Evolutionary conservation across 768 basidiomycete genomes (phyloP), one percentile per base, ranked within the genome.

Genomic region (Dentipellis fragilis): DNA sequence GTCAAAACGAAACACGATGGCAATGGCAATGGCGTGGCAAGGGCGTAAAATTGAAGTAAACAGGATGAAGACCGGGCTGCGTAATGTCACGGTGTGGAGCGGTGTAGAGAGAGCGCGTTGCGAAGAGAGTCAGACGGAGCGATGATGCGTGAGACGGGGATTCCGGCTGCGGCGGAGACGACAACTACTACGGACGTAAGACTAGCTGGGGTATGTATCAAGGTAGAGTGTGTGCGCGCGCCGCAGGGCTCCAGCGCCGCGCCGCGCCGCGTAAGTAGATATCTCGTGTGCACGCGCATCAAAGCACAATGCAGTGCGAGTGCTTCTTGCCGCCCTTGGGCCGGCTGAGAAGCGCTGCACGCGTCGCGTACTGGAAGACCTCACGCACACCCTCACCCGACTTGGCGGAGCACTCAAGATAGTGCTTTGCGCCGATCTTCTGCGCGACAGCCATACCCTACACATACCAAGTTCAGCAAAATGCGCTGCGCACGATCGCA

Each of bases 311-410:
- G 59, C 76, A 78, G n/a, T 52, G 35, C 62, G 64, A 58, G 54
- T 59, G 55, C 72, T 74, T 78, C 68, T 74, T 74, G 66, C 67
- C 52, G 59, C 64, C 58, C 68, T 71, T 76, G 66, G 70, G 65
- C 68, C 80, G 77, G 71, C 70, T 76, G 58, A 93, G 79, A 38
- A 98, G 81, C 23, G 95, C 94, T 42, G 90, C 87, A 60, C 93
- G 85, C 22, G 95, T 97, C 53, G 96, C 96, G 63, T 88, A 89
- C 74, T 98, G 93, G 84, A 99, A 99, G 47, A 99, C 95, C 72
- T 98, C 94, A 59, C 89, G 85, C 49, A 99, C 95, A 63, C 95
- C 94, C 72, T 97, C 93, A 57, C 94, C 93, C 14, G 92, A 85
- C 78, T 87, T 88, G 69, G 93, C 93, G 54, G 92, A 94, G 71